Conservation (phyloP, 2,329 filamentous ascomycete genomes). For the Alternaria metachromatica region DNA sequence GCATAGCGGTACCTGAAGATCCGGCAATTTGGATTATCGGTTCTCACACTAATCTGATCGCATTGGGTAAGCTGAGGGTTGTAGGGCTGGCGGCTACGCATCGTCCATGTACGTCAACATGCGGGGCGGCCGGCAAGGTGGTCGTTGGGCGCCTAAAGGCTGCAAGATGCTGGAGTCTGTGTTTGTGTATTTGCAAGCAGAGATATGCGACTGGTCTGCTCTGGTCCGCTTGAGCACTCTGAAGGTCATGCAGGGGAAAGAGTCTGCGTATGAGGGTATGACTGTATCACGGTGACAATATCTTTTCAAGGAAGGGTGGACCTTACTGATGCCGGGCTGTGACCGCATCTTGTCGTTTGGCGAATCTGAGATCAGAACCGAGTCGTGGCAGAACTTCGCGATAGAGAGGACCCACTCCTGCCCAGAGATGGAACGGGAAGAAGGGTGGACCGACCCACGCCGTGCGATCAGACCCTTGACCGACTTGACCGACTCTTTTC, state of each 20-base stretch:
- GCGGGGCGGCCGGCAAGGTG: constrained; percentile 26
- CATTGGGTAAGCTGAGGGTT: constrained; percentile 12
- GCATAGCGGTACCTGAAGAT: constrained; percentile 26
- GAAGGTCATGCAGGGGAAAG: constrained; percentile 5
- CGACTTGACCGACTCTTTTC: neutral
- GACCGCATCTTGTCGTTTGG: constrained; percentile 4
- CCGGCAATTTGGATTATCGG: constrained; percentile 22
- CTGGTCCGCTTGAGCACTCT: constrained; percentile 12
- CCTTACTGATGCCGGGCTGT: constrained; percentile 8
- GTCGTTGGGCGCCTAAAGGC: constrained; percentile 37
- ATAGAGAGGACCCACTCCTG: neutral
- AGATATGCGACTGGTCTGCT: constrained; percentile 11
- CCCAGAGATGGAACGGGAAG: constrained; percentile 1
- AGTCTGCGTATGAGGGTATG: constrained; percentile 1
- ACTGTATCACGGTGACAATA: neutral
- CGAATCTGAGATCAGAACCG: constrained; percentile 8
- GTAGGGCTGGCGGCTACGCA: constrained; percentile 42
- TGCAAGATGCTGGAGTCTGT: constrained; percentile 15
- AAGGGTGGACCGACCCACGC: constrained; percentile 1
- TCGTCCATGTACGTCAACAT: constrained; percentile 17
- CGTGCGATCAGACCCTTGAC: constrained; percentile 1
- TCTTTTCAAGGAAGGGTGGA: neutral
- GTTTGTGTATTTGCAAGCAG: constrained; percentile 26
- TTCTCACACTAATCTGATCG: constrained; percentile 1
- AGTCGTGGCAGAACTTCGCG: neutral